Evolutionary conservation across 176 grass and related monocot species (phyloP).

Genomic region (Saccharum spontaneum): DNA sequence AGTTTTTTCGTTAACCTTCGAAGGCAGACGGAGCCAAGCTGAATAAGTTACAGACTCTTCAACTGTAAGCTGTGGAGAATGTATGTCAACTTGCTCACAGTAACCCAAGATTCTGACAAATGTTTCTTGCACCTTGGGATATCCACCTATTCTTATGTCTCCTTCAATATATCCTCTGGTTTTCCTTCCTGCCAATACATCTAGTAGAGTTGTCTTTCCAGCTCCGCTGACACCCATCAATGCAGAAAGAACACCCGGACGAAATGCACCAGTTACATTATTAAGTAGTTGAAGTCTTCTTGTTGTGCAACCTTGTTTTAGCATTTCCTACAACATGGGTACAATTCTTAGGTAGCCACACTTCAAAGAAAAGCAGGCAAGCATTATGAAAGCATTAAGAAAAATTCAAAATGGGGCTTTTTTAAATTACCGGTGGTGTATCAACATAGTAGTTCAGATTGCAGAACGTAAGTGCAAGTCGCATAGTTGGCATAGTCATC

Average conservation of each 20-base stretch:
- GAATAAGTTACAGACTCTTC: constrained; percentile 58
- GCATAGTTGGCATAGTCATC: constrained; percentile 52
- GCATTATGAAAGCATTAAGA: neutral
- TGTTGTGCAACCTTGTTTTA: constrained; percentile 10
- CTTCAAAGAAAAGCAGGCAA: neutral
- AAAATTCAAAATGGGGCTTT: too few species aligned
- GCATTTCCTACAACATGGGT: constrained; percentile 5
- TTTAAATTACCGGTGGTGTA: constrained; percentile 41
- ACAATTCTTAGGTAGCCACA: too few species aligned
- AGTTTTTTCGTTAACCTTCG: constrained; percentile 35
- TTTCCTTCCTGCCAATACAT: constrained; percentile 62
- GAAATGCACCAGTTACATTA: constrained; percentile 41
- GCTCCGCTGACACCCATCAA: constrained; percentile 61
- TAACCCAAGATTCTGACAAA: constrained; percentile 63
- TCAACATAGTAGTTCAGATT: constrained; percentile 66
- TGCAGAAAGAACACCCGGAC: constrained; percentile 55
- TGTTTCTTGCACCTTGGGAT: constrained; percentile 59
- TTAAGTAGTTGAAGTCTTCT: constrained; percentile 55
- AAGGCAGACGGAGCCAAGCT: constrained; percentile 56
- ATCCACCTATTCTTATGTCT: constrained; percentile 58
- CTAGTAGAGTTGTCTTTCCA: constrained; percentile 65
- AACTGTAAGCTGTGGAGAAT: constrained; percentile 64
- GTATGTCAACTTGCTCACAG: constrained; percentile 55
- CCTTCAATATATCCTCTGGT: constrained; percentile 55
- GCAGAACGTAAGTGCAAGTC: constrained; percentile 51